Conservation (phyloP, 2,329 filamentous ascomycete species). For the Fusarium virguliforme region DNA sequence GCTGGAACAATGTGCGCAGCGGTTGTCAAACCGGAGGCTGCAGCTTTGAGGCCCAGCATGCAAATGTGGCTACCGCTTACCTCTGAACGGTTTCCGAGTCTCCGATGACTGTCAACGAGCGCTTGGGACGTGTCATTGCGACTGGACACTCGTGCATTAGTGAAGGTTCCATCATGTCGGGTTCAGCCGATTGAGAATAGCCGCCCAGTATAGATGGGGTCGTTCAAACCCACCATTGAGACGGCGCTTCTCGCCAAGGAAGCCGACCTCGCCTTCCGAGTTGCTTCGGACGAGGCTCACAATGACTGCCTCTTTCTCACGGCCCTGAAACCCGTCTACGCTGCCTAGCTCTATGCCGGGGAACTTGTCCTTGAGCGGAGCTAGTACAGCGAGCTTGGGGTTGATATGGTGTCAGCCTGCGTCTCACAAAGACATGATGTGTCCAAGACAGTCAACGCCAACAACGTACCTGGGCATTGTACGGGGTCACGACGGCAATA, state of each 20-base stretch:
- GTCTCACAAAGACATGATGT: constrained; percentile 21
- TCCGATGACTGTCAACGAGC: constrained; percentile 91
- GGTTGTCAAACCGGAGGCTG: constrained; percentile 34
- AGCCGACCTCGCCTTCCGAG: constrained; percentile 87
- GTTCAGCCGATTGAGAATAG: constrained; percentile 13
- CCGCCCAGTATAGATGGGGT: constrained; percentile 11
- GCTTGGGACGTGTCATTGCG: constrained; percentile 95
- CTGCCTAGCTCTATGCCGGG: constrained; percentile 94
- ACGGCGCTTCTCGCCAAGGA: constrained; percentile 90
- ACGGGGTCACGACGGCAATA: constrained; percentile 94
- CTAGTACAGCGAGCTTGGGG: constrained; percentile 80
- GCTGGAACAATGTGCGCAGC: constrained; percentile 42
- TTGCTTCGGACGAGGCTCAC: constrained; percentile 97
- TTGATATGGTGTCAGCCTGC: constrained; percentile 43
- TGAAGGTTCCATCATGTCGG: constrained; percentile 23
- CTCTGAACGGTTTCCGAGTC: constrained; percentile 93
- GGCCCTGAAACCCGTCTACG: constrained; percentile 96
- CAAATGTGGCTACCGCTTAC: constrained; percentile 69
- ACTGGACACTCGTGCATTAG: constrained; percentile 75
- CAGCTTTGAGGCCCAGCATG: constrained; percentile 26
- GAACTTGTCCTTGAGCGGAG: constrained; percentile 84
- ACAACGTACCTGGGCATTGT: constrained; percentile 84
- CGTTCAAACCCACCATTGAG: constrained; percentile 81
- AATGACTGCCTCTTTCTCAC: constrained; percentile 96
- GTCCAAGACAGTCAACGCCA: constrained; percentile 14